Percentiles rank a stretch among this genome's conserved stretches.
Evolutionary conservation across 75 land plant genomes (phyloP).

Genomic region (Picea sitchensis): DNA sequence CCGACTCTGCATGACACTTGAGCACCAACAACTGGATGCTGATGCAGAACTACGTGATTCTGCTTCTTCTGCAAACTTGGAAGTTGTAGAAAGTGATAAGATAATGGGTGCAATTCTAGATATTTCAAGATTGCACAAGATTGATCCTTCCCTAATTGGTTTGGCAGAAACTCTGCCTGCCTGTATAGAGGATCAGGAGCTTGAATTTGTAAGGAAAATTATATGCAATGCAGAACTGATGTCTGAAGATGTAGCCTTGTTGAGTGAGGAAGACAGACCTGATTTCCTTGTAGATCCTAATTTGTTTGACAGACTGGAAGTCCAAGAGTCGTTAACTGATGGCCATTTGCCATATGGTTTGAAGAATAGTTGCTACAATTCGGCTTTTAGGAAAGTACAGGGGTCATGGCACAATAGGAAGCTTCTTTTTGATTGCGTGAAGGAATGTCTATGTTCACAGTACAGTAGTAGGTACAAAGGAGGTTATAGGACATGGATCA

Average conservation of each 20-base stretch:
- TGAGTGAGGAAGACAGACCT: conserved; percentile 3
- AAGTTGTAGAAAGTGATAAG: not conserved
- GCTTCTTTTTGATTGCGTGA: conserved; percentile 42
- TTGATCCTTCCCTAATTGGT: conserved; percentile 11
- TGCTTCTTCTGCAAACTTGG: conserved; percentile 24
- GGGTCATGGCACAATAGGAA: conserved; percentile 25
- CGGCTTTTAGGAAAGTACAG: not conserved
- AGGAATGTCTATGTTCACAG: conserved; percentile 35
- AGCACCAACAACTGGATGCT: not conserved
- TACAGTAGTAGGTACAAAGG: conserved; percentile 17
- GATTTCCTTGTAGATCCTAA: conserved; percentile 21
- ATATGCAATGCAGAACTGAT: conserved; percentile 16
- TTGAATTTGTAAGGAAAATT: conserved; percentile 32
- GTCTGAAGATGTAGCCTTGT: conserved; percentile 10
- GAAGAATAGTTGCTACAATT: not conserved
- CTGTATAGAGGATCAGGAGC: conserved; percentile 24
- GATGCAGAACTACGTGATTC: conserved; percentile 39
- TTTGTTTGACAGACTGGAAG: conserved; percentile 40
- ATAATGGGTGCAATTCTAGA: conserved; percentile 14
- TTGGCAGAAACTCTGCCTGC: not conserved
- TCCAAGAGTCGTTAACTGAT: not conserved
- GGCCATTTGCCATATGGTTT: not conserved
- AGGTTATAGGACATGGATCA: conserved; percentile 33
- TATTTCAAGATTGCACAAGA: conserved; percentile 11
- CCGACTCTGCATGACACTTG: not conserved